Evolutionary conservation across 805 yeast species (phyloP), one percentile per base, ranked within the genome.

Genomic region (Peterozyma xylosa): DNA sequence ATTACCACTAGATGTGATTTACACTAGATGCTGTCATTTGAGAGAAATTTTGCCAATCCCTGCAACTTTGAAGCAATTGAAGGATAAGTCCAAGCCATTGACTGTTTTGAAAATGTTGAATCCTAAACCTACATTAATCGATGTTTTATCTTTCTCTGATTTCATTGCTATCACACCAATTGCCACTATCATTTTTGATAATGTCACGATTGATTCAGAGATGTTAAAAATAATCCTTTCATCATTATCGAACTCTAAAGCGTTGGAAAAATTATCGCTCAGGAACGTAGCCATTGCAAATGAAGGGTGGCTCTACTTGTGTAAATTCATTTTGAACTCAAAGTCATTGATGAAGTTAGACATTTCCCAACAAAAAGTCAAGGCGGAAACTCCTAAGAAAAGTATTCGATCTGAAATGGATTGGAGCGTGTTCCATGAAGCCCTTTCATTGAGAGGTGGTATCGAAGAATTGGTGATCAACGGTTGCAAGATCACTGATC

Each of bases 121-220:
- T 50, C 82, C 82, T 1, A 73, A 68, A 47, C 82, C 82, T 2
- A 76, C 82, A 0, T 58, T 76, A 38, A 74, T 76, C 46, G 82
- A 76, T 55, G 69, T 75, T 9, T 60, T 76, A 21, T 76, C 82
- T 5, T 76, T 76, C 52, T 66, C 78, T 46, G 82, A 76, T 51
- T 76, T 76, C 52, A 64, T 76, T 30, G 71, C 81, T 1, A 74
- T 76, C 41, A 74, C 76, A 0, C 80, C 80, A 4, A 68, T 76
- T 35, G 64, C 73, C 42, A 75, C 80, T 1, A 67, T 76, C 4
- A 75, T 76, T 21, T 75, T 76, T 50, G 82, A 76, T 55, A 76
- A 76, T 52, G 82, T 76, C 27, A 63, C 74, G 1, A 65, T 76
- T 63, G 72, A 74, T 17, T 66, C 72, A 3, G 76, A 74, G 46